Percentiles rank a stretch among this genome's conserved stretches.
These are phyloP conservation scores for Epicoccum sorghinum DNA, from an alignment of 2,329 filamentous ascomycete species.

Conservation along the genomic window DNA sequence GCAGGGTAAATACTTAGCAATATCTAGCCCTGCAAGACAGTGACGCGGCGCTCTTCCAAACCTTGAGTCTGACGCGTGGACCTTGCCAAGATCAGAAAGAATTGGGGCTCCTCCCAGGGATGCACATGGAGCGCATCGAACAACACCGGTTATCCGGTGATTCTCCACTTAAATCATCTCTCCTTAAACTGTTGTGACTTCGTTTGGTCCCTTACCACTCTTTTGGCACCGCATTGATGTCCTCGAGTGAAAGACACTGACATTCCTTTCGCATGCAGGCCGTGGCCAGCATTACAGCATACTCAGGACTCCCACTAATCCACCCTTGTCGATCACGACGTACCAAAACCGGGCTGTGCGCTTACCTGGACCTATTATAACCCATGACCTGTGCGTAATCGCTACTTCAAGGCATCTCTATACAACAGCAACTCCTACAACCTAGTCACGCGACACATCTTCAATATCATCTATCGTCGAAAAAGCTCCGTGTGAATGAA, in stretches of 20 bases:
- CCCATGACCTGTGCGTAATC: slow-evolving; percentile 6
- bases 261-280: slow-evolving; percentile 4
- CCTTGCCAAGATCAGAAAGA: slow-evolving; percentile 11
- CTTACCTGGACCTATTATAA: slow-evolving; percentile 5
- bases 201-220: neutral
- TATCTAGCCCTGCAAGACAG: slow-evolving; percentile 1
- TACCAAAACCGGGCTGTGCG: slow-evolving; percentile 9
- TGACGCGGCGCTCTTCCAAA: slow-evolving; percentile 12
- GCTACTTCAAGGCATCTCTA: neutral
- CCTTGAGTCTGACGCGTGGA: slow-evolving; percentile 14
- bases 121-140: slow-evolving; percentile 10
- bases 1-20: neutral
- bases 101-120: slow-evolving; percentile 12
- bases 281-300: slow-evolving; percentile 1
- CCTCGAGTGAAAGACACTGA: neutral
- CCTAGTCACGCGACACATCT: slow-evolving; percentile 8
- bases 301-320: slow-evolving; percentile 4
- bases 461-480: neutral
- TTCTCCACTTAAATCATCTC: slow-evolving; percentile 13
- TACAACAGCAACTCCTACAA: neutral
- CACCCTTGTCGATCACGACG: slow-evolving; percentile 10
- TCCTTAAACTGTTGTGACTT: slow-evolving; percentile 11
- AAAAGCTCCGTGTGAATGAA: slow-evolving; percentile 2
- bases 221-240: neutral
- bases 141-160: slow-evolving; percentile 5